Evolutionary conservation across 1,139 yeast species (phyloP), one percentile per base, ranked within the genome.

Genomic region (Cylindricascospora bacillispora): DNA sequence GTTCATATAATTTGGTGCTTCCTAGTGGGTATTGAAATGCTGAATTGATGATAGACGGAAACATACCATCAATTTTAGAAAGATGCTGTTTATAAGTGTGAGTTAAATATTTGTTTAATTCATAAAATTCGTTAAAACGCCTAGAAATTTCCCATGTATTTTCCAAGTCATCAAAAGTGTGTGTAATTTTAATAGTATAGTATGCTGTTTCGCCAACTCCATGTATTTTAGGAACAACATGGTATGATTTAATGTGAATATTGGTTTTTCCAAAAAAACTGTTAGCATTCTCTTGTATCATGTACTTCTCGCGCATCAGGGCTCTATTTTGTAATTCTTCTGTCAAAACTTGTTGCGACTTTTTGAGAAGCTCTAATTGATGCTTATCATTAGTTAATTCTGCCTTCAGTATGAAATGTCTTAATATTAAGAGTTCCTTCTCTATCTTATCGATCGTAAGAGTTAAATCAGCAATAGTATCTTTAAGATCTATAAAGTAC

Each of bases 111-210:
- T 70, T 73, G 45, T 85, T 75, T 19, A 86, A 60, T 38, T 67
- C 70, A 53, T 66, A 73, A 51, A 86, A 86, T 45, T 86, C 95
- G 44, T 82, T 80, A 47, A 74, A 86, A 34, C 97, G 60, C 42
- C 95, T 60, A 0, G 94, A 92, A 19, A 85, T 82, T 29, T 82
- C 73, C 95, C 95, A 86, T 0, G 86, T 83, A 0, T 89, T 83
- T 6, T 70, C 62, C 5, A 68, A 65, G 5, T 59, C 59, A 12
- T 63, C 62, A 3, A 42, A 43, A 10, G 63, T 52, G 37, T 75
- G 74, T 35, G 74, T 76, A 4, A 85, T 83, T 45, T 78, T 86
- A 25, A 86, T 76, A 24, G 83, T 67, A 52, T 85, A 86, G 32
- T 79, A 59, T 3, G 73, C 70, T 37, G 69, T 78, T 29, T 72